Conservation (phyloP, 805 yeast species). For the Saccharomycopsis sp. region DNA sequence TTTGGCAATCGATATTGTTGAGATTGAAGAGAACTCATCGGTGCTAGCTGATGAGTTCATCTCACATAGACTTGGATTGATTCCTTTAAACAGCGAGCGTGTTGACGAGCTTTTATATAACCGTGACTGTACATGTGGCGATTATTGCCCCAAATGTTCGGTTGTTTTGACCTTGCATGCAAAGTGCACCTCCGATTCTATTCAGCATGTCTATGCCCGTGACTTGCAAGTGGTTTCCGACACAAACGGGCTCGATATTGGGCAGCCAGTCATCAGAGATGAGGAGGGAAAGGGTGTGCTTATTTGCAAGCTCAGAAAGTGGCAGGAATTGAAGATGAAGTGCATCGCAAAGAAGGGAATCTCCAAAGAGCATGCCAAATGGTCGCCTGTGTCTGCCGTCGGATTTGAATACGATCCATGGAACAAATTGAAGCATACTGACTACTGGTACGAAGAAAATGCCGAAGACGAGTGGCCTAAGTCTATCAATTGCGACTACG, state of each 20-base stretch:
- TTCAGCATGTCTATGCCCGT: slow-evolving; percentile 84
- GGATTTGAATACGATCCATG: slow-evolving; percentile 99
- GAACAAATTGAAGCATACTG: slow-evolving; percentile 94
- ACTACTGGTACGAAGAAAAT: slow-evolving; percentile 91
- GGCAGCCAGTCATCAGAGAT: slow-evolving; percentile 82
- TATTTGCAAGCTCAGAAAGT: slow-evolving; percentile 83
- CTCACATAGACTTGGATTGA: slow-evolving; percentile 87
- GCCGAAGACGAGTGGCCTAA: slow-evolving; percentile 92
- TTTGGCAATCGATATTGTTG: slow-evolving; percentile 91
- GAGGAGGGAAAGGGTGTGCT: slow-evolving; percentile 76
- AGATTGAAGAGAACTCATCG: slow-evolving; percentile 85
- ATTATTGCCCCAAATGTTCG: slow-evolving; percentile 92
- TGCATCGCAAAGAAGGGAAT: slow-evolving; percentile 98
- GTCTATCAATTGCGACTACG: slow-evolving; percentile 85
- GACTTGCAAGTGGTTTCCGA: slow-evolving; percentile 51
- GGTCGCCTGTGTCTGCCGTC: slow-evolving; percentile 95
- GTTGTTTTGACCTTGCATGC: slow-evolving; percentile 83
- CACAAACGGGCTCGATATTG: slow-evolving; percentile 42
- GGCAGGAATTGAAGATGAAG: slow-evolving; percentile 81
- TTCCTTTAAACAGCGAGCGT: slow-evolving; percentile 80
- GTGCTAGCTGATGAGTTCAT: slow-evolving; percentile 96
- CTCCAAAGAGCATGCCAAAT: slow-evolving; percentile 95
- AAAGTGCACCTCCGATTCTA: slow-evolving; percentile 79
- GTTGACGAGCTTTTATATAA: slow-evolving; percentile 81
- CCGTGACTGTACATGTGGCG: slow-evolving; percentile 96